These are phyloP conservation scores for Lodderomyces theae DNA, from an alignment of 1,139 yeast genomes.

Conservation along the genomic window DNA sequence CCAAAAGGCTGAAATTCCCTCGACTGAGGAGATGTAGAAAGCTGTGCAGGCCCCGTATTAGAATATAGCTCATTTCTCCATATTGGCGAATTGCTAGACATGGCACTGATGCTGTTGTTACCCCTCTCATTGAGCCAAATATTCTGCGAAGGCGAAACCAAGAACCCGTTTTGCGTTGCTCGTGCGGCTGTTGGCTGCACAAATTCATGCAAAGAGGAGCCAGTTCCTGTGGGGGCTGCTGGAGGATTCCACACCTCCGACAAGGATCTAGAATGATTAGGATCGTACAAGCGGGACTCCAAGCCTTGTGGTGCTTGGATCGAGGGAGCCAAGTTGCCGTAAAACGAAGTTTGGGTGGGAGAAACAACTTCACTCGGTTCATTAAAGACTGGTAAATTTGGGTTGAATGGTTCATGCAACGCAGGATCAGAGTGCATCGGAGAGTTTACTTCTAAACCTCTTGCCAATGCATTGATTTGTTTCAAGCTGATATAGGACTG, in stretches of 20 bases:
- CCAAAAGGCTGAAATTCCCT: slow-evolving; percentile 18
- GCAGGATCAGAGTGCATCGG: slow-evolving; percentile 5
- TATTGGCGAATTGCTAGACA: slow-evolving; percentile 27
- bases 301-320: slow-evolving; percentile 6
- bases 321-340: slow-evolving; percentile 9
- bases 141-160: slow-evolving; percentile 15
- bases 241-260: slow-evolving; percentile 14
- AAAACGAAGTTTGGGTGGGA: slow-evolving; percentile 1
- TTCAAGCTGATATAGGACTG: slow-evolving; percentile 16
- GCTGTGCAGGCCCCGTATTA: slow-evolving; percentile 1
- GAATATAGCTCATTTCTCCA: slow-evolving; percentile 26
- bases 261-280: slow-evolving; percentile 3
- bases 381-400: neutral
- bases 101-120: slow-evolving; percentile 13
- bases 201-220: slow-evolving; percentile 4
- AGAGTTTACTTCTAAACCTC: slow-evolving; percentile 4
- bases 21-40: slow-evolving; percentile 10
- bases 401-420: neutral
- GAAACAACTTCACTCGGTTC: slow-evolving; percentile 12
- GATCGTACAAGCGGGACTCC: slow-evolving; percentile 2
- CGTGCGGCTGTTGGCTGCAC: slow-evolving; percentile 2
- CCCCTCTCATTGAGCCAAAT: slow-evolving; percentile 16
- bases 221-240: neutral
- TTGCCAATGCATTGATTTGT: slow-evolving; percentile 15
- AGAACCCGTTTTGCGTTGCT: slow-evolving; percentile 8